Evolutionary conservation across 768 basidiomycete species (phyloP).

Genomic region (Lyophyllum semitale): DNA sequence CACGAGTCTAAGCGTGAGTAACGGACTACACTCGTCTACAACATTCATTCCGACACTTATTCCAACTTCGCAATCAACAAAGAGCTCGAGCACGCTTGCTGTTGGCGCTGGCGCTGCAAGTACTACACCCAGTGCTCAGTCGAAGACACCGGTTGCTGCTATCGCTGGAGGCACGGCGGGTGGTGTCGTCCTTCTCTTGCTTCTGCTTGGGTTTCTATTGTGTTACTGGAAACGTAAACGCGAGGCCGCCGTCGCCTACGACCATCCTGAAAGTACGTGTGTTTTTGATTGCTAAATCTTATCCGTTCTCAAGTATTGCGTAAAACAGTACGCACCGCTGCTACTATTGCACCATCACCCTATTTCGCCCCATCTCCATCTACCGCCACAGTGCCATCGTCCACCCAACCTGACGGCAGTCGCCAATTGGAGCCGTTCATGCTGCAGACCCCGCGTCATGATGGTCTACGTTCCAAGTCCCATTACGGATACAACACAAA

Average conservation of each 20-base stretch:
- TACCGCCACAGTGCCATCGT: neutral
- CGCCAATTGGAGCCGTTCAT: neutral
- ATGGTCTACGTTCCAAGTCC: neutral
- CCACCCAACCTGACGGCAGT: neutral
- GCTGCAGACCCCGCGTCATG: neutral
- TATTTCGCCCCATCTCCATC: neutral
- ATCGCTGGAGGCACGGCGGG: slow-evolving; percentile 5
- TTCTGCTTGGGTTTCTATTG: neutral
- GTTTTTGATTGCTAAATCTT: neutral
- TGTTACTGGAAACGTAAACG: neutral
- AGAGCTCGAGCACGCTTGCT: neutral
- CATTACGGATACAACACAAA: neutral
- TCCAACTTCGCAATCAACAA: neutral
- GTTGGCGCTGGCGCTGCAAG: neutral
- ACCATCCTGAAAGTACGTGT: neutral
- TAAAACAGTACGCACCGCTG: neutral
- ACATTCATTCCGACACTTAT: neutral
- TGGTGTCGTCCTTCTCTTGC: slow-evolving; percentile 1
- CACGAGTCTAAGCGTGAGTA: neutral
- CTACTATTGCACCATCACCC: neutral
- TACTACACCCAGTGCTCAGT: neutral
- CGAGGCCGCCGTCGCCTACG: neutral
- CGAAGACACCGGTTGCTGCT: neutral
- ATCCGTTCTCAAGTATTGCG: neutral
- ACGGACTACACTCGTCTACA: neutral